Evolutionary conservation across 139 green algal genomes (phyloP), one percentile per base, ranked within the genome.

Genomic region (Astrephomene gubernaculifera): DNA sequence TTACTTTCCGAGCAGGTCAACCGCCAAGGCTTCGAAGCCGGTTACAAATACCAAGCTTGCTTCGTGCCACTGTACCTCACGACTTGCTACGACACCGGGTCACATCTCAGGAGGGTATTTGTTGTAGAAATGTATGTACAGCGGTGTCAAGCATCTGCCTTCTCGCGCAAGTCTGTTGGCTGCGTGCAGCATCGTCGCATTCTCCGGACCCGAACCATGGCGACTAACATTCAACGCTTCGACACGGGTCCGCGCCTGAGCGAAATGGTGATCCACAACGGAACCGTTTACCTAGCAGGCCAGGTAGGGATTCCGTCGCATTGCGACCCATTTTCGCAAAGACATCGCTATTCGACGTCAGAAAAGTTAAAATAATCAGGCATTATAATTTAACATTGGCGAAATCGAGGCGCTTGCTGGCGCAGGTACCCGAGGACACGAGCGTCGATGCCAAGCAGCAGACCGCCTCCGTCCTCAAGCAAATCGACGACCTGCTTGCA

Each of bases 401-500:
- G 33, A 6, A 49, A 39, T 21, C 4, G 5, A 67, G 31, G 22
- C 2, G 33, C 53, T 57, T 17, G 12, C 22, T 60, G 2, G 0
- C 70, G 33, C 25, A 89, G 78, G 78, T 89, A 14, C 85, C 85
- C 21, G 78, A 86, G 53, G 64, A 86, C 35, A 82, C 54, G 1
- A 45, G 10, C 39, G 64, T 76, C 44, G 85, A 71, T 27, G 57
- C 69, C 17, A 86, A 86, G 76, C 76, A 63, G 54, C 85, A 89
- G 57, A 89, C 85, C 24, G 76, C 53, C 6, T 38, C 57, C 6
- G 64, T 73, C 21, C 69, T 89, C 33, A 70, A 78, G 43, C 76
- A 71, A 21, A 78, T 89, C 31, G 85, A 89, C 35, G 85, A 68
- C 25, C 78, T 89, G 27, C 85, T 89, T 7, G 85, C 41, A 4